Percentiles rank a stretch among this genome's conserved stretches.
phyloP scores from a whole-genome alignment of 169 alveolate species.

The Plasmodium adleri region DNA sequence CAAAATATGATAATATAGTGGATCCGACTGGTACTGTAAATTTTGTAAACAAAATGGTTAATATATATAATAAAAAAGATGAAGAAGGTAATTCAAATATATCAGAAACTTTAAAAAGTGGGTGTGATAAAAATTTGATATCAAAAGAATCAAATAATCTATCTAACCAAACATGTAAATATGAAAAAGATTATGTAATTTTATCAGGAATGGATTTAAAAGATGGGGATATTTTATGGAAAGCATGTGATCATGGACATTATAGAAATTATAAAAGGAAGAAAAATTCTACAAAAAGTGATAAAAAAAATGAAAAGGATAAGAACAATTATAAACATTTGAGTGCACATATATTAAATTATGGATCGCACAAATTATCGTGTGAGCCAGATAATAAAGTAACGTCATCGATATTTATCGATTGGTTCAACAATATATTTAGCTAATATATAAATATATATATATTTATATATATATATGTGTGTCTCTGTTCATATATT shows the following conservation, averaged over 20 bases:
- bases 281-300: neutral
- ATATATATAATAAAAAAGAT: slow-evolving; percentile 10
- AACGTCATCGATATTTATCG: slow-evolving; percentile 23
- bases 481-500: too few relatives aligned
- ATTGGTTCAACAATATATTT: slow-evolving; percentile 41
- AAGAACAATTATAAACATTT: slow-evolving; percentile 13
- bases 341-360: slow-evolving; percentile 34
- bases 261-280: slow-evolving; percentile 25
- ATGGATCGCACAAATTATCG: slow-evolving; percentile 48
- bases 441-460: too few relatives aligned
- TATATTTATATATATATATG: too few relatives aligned
- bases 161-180: neutral
- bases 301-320: neutral
- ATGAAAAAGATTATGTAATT: neutral
- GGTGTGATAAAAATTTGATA: neutral
- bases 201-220: neutral
- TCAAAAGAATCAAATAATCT: neutral
- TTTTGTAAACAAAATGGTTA: slow-evolving; percentile 26
- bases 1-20: slow-evolving; percentile 54
- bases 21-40: slow-evolving; percentile 54
- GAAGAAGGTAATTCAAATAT: neutral
- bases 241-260: slow-evolving; percentile 38
- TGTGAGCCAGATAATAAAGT: slow-evolving; percentile 33
- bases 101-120: neutral
- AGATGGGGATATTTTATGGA: slow-evolving; percentile 19